These are phyloP conservation scores for Verruconis gallopava DNA, from an alignment of 2,329 filamentous ascomycete species.

Conservation along the genomic window DNA sequence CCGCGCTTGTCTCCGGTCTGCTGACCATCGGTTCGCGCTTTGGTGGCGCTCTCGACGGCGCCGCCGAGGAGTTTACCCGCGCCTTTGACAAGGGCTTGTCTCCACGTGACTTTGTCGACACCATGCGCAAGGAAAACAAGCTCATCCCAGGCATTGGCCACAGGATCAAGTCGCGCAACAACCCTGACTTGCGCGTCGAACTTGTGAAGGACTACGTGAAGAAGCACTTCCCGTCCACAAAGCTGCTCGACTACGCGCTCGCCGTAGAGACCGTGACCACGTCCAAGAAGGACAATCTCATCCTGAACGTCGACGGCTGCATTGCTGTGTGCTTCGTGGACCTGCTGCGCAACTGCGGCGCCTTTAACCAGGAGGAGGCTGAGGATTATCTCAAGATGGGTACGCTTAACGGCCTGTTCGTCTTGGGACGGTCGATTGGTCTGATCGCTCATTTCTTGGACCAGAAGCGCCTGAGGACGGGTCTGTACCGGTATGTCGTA, in stretches of 20 bases:
- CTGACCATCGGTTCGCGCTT: constrained; percentile 97
- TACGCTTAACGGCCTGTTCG: constrained; percentile 98
- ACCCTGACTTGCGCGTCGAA: constrained; percentile 98
- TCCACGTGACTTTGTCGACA: constrained; percentile 97
- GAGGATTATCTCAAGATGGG: constrained; percentile 99
- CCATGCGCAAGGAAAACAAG: constrained; percentile 99
- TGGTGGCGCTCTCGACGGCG: constrained; percentile 94
- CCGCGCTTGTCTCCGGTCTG: constrained; percentile 86
- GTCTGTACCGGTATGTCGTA: constrained; percentile 62
- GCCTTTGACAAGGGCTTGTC: constrained; percentile 96
- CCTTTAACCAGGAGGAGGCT: constrained; percentile 89
- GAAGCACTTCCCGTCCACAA: constrained; percentile 94
- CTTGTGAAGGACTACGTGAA: constrained; percentile 98
- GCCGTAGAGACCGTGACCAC: constrained; percentile 97
- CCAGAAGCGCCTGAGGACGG: constrained; percentile 97
- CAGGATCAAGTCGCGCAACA: constrained; percentile 99
- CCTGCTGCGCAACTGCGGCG: constrained; percentile 91
- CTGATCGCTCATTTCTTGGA: constrained; percentile 99
- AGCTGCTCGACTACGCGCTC: constrained; percentile 96
- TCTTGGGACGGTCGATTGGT: constrained; percentile 92
- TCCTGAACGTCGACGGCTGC: constrained; percentile 96
- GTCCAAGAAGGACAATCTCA: constrained; percentile 99
- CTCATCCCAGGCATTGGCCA: constrained; percentile 98
- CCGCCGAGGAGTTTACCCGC: constrained; percentile 96
- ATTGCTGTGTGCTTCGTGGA: constrained; percentile 99